Evolutionary conservation across 495 filamentous ascomycete genomes (phyloP), one percentile per base, ranked within the genome.

Genomic region (Annulohypoxylon stygium): DNA sequence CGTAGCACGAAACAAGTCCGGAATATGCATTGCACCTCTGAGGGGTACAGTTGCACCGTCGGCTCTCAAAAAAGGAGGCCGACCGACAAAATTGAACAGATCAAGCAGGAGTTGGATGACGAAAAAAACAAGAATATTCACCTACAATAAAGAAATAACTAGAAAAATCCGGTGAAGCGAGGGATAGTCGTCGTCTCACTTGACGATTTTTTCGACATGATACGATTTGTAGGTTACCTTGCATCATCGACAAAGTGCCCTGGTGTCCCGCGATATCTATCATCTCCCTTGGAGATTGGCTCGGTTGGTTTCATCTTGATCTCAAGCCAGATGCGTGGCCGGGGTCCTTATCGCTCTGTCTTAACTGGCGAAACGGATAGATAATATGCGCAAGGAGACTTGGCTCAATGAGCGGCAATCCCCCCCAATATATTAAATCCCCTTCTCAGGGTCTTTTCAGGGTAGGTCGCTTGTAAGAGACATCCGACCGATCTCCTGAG

Each of bases 291-390:
- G 26, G 51, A 55, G 65, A 69, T 69, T 69, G 71, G 61, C 25
- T 66, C 37, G 71, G 54, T 41, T 74, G 43, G 43, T 61, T 64
- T 65, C 61, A 55, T 65, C 55, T 61, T 62, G 61, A 66, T 62
- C n/a, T 58, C 41, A 25, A 67, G 51, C 60, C 45, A 63, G 20
- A 45, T 36, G 64, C 53, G 54, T 73, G 43, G 60, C 64, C 18
- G 18, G 23, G 26, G 48, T 48, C 23, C 37, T 62, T 67, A 72
- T 67, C 58, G 58, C 39, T 26, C 30, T 50, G 57, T 53, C 48
- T 45, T 43, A 25, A 30, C 51, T 48, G 59, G 25, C 59, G 51
- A 67, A 45, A 37, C 7, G 16, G 30, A 58, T 39, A 23, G 60
- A 60, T 34, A 50, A 63, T 20, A 41, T 43, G 33, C 48, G 33